Conservation (phyloP, 2,329 filamentous ascomycete species). For the Gremmenia infestans region DNA sequence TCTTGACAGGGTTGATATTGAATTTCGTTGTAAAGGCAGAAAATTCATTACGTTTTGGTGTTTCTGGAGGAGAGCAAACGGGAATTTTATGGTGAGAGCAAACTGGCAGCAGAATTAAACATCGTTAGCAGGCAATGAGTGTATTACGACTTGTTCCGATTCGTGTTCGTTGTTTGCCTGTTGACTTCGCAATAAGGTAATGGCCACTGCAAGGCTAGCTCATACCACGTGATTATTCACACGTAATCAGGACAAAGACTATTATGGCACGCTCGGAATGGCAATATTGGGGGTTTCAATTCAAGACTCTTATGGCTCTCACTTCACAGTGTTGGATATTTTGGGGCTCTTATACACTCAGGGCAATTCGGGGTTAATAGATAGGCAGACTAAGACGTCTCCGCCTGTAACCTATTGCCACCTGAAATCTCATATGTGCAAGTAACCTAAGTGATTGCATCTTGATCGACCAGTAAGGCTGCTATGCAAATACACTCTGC, state of each 20-base stretch:
- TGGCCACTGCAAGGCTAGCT: not conserved
- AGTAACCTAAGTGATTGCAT: too few relatives aligned
- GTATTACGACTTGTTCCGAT: slow-evolving; percentile 2
- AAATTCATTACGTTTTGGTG: slow-evolving; percentile 6
- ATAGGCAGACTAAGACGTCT: too few relatives aligned
- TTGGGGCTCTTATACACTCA: too few relatives aligned
- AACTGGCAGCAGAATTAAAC: not conserved
- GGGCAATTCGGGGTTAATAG: too few relatives aligned
- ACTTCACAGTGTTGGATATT: too few relatives aligned
- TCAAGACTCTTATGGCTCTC: too few relatives aligned
- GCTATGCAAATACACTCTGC: not conserved
- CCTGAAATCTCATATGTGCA: too few relatives aligned
- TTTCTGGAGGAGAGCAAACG: not conserved
- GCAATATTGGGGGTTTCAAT: too few relatives aligned
- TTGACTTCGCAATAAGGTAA: not conserved
- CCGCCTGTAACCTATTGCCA: too few relatives aligned
- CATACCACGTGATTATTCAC: not conserved
- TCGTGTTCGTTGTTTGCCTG: slow-evolving; percentile 1
- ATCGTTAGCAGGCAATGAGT: not conserved
- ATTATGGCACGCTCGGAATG: too few relatives aligned
- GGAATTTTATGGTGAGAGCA: not conserved
- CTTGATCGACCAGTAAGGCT: too few relatives aligned
- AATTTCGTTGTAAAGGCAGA: not conserved
- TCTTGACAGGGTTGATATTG: slow-evolving; percentile 6
- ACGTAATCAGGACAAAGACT: too few relatives aligned